Base-by-base conservation (phyloP, 2,329 filamentous ascomycete genomes). In the Huntiella omanensis region DNA sequence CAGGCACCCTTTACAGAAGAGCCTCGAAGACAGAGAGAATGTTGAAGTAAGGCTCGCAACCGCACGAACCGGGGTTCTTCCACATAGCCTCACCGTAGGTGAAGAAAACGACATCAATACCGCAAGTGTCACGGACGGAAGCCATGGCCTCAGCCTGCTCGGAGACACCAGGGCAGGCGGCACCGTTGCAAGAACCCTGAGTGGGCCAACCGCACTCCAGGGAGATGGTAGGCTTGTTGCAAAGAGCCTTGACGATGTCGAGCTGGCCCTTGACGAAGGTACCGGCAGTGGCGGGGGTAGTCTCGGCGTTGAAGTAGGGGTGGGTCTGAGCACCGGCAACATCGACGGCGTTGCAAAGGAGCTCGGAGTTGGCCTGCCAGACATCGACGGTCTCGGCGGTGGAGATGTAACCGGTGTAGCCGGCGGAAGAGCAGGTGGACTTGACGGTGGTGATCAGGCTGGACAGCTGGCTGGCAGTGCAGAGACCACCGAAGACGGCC, bases 201-300 rank as follows among this genome's bases (percentile, higher is more conserved):
- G 67, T 77, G 53, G 88, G 88, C 86, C 87, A 96, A 57, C 88
- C 88, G 48, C 81, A 83, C 77, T 96, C 88, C 55, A 92, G 70
- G 66, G 88, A 84, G 68, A 84, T 76, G 54, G 78, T 79, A 34
- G 73, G 65, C 68, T 82, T 82, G 59, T 71, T 72, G 74, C 88
- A 96, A 55, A 84, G 66, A 40, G 62, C 60, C 59, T 75, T 65
- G 52, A 93, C 77, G 53, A 83, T 68, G 40, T 75, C 65, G 53
- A 94, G 73, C 71, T 94, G 78, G 55, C 68, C 59, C 53, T 69
- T 64, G 55, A 87, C 82, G 61, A 95, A 95, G 45, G 66, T 60
- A 59, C 88, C 88, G 47, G 87, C 86, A 43, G 71, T 57, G 3
- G 63, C 56, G 50, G 86, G 73, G 17, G 64, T 58, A 53, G 79